Conservation (phyloP, 768 basidiomycete species). For the Suillus hirtellus region DNA sequence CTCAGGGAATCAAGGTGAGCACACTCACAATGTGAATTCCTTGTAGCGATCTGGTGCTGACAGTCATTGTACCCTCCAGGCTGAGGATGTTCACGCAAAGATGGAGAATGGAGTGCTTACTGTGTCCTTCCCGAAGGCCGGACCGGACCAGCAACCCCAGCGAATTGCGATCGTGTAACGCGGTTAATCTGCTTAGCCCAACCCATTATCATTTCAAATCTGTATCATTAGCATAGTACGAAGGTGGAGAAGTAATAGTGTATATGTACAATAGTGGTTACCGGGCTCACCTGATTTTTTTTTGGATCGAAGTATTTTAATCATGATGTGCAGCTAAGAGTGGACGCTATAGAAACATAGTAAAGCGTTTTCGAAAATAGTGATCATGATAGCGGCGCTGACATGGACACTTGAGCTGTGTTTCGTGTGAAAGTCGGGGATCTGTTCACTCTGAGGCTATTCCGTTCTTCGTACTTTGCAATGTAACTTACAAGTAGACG, state of each 20-base stretch:
- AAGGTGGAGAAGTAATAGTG: not conserved
- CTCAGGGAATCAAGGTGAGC: not conserved
- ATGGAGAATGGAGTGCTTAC: not conserved
- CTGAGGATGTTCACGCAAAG: not conserved
- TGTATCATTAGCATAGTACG: not conserved
- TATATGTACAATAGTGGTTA: not conserved
- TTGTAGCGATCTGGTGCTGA: not conserved
- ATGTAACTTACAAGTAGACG: too few relatives aligned
- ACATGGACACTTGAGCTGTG: too few relatives aligned
- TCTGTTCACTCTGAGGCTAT: too few relatives aligned
- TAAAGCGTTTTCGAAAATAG: too few relatives aligned
- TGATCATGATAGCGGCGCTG: too few relatives aligned
- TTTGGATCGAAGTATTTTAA: not conserved
- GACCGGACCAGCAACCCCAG: not conserved
- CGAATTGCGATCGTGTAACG: constrained; percentile 18
- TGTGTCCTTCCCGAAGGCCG: not conserved
- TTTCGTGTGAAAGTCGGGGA: too few relatives aligned
- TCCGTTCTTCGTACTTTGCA: too few relatives aligned
- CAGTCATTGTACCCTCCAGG: not conserved
- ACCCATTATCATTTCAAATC: not conserved
- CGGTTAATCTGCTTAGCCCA: not conserved
- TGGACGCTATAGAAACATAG: not conserved
- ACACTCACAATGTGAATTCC: not conserved
- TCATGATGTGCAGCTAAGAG: not conserved
- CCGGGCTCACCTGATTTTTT: not conserved